Evolutionary conservation across 345 rosid genomes (phyloP), one percentile per base, ranked within the genome.

Genomic region (Toxicodendron radicans): DNA sequence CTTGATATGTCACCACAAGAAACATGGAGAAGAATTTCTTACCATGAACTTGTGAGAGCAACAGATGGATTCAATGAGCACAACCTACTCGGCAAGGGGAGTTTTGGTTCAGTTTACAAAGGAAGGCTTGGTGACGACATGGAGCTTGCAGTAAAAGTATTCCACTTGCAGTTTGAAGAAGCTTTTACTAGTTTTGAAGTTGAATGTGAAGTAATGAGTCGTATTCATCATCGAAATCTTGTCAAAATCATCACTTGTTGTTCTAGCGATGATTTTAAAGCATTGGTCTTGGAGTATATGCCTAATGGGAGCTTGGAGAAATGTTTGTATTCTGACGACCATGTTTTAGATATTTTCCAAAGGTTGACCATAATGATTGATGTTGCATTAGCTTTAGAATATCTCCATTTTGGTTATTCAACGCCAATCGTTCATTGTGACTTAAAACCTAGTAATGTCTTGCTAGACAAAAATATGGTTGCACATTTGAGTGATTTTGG

Each of bases 11-110:
- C 30, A 13, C 7, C 9, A 11, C 20, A 9, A 10, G 53, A 17
- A 32, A 24, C 27, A 14, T 48, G 54, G 66, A 68, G 56, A 20
- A 76, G 79, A 63, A 4, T 70, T 76, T 61, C 70, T 1, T 53
- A 41, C 10, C n/a, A 1, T 5, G 78, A 76, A 52, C 59, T 73
- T 20, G 3, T 8, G 21, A 21, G 11, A 23, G 80, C 80, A 10
- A 64, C 83, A 10, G 53, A 69, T 27, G 72, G 65, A 33, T 76
- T 80, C 48, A 43, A 30, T 10, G 77, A 67, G 49, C 17, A 54
- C 17, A 75, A 79, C 27, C 45, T 69, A 48, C 70, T 70, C 4
- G 75, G 79, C 4, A 24, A n/a, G 4, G 79, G 75, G 7, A 20
- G 65, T 32, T 76, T 52, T 49, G 75, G 79, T 14, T 64, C 66